Base-by-base conservation (phyloP, 306 rosid genomes). In the Rubus idaeus region DNA sequence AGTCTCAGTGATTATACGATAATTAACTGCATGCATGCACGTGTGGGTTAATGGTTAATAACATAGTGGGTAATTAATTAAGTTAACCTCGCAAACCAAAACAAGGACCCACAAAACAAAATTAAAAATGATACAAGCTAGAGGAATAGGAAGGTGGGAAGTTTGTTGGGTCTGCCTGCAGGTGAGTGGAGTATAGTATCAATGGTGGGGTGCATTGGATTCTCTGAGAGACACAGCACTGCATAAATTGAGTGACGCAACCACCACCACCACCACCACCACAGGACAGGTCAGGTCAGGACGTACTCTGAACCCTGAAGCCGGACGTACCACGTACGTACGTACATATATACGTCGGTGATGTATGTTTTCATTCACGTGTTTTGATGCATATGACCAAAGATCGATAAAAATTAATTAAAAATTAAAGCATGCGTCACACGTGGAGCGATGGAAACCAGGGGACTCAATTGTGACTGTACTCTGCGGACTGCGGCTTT, bases 121-220 rank as follows among this genome's bases (percentile, higher is more conserved):
- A 30, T 30, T 30, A 30, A 30, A 30, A 30, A 30, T 30, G 35
- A 30, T 30, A 30, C 1, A 30, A 23, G 35, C 35, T 30, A 30
- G 47, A 30, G 47, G 21, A 71, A 20, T 21, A 10, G 18, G 17
- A 18, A 7, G 69, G 23, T 37, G 71, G 72, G 73, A 14, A 46
- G 67, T 50, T 58, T 1, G 64, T 44, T 14, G 0, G 41, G 8
- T 45, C 8, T 9, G 11, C 8, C 11, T 45, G 49, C 10, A 7
- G 64, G 10, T 12, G 5, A 12, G 4, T 3, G 4, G 18, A 4
- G 17, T 12, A 12, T 50, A 4, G 11, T 3, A 50, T 50, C 55
- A 12, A 37, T 41, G 13, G 10, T 52, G 44, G 71, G 7, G 30
- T 5, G 81, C 89, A 83, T 89, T 44, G 88, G 93, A 89, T 89